These are phyloP conservation scores for Veloporphyrellus conicus DNA, from an alignment of 1,284 basidiomycete species.

Conservation along the genomic window DNA sequence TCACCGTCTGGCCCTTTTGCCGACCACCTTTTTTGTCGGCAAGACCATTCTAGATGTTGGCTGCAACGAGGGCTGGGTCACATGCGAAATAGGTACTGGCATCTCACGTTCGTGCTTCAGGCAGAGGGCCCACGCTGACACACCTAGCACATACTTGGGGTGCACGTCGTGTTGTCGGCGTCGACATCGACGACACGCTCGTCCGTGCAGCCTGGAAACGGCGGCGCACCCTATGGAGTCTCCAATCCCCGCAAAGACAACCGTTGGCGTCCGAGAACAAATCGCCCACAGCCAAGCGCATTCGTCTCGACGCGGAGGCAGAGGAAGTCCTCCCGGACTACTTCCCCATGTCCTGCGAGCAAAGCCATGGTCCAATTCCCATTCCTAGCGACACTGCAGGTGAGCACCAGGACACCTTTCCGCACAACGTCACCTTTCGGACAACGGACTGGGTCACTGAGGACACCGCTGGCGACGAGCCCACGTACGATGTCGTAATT, in stretches of 20 bases:
- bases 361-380: conserved; percentile 68
- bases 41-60: conserved; percentile 73
- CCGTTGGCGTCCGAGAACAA: not conserved
- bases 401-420: conserved; percentile 43
- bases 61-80: conserved; percentile 79
- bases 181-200: conserved; percentile 75
- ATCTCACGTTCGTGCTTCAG: too few relatives aligned
- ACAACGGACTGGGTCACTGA: conserved; percentile 66
- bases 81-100: conserved; percentile 76
- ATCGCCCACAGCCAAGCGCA: conserved; percentile 13
- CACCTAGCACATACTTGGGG: conserved; percentile 56
- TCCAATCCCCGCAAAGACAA: conserved; percentile 43
- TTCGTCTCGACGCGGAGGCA: conserved; percentile 2
- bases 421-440: conserved; percentile 70
- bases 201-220: conserved; percentile 69
- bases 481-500: conserved; percentile 67
- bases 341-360: conserved; percentile 72
- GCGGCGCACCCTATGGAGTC: conserved; percentile 64
- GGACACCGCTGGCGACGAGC: conserved; percentile 50
- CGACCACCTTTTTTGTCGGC: conserved; percentile 47
- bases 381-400: conserved; percentile 38
- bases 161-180: conserved; percentile 64
- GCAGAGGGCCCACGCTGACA: too few relatives aligned
- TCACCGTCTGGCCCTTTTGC: conserved; percentile 57
- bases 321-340: conserved; percentile 32